Evolutionary conservation across 495 filamentous ascomycete species (phyloP), one percentile per base, ranked within the genome.

Genomic region (Rhizodiscina lignyota): DNA sequence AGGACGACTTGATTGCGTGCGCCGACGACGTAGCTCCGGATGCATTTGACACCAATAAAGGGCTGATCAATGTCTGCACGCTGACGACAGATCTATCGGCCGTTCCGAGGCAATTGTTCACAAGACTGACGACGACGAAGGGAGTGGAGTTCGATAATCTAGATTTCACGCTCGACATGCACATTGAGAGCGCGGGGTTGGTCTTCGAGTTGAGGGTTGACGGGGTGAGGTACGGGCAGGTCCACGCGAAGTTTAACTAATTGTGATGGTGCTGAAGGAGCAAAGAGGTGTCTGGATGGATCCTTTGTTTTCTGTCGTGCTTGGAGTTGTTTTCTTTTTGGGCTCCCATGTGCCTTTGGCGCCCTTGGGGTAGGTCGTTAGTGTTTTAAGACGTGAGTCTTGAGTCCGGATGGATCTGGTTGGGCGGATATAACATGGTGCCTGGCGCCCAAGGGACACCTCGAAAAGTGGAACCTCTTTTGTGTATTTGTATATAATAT

Each of bases 131-230:
- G 13, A 81, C 77, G 4, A 80, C 75, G n/a, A 59, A 70, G 16
- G 77, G 77, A 5, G 67, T 77, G 12, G 76, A 79, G 53, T 83
- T 80, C 46, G 70, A 79, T 45, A 80, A 78, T 41, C 53, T 83
- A 37, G 77, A 83, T 43, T 83, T 83, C 43, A 75, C 70, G 6
- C 64, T 83, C 16, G 75, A 80, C 53, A 75, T 83, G 70, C 72
- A 71, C 37, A 76, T 81, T 20, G 74, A 81, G 42, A 77, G 70
- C 37, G 77, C 77, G 0, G 72, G 73, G 6, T 44, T 83, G 41
- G 66, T 72, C 21, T 81, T 83, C 55, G 75, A 79, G 56, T 48
- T 83, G 32, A 76, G 74, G 50, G 77, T 83, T 19, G 76, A 80
- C 45, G 75, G 76, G 2, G 71, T 79, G 26, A 51, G 73, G 45